These are phyloP conservation scores for Hypoxylon sp. DNA, from an alignment of 2,329 filamentous ascomycete species.

Conservation along the genomic window DNA sequence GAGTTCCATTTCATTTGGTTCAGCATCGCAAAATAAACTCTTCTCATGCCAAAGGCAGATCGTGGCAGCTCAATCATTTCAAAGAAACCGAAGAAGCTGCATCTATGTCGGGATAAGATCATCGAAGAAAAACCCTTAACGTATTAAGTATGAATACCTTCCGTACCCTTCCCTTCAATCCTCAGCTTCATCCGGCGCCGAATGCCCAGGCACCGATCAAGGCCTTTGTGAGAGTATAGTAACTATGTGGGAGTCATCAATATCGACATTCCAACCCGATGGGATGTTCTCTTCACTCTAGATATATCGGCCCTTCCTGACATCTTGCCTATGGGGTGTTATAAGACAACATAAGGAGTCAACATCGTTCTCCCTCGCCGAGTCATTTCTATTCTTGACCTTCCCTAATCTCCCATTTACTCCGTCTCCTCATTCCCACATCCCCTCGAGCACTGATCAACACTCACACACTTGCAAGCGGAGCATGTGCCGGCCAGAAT, in stretches of 20 bases:
- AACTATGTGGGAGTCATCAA: background rate
- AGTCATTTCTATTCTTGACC: background rate
- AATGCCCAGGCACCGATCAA: background rate
- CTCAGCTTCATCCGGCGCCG: background rate
- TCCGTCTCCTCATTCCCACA: conserved; percentile 35
- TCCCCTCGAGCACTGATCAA: conserved; percentile 40
- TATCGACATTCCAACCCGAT: background rate
- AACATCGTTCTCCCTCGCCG: background rate
- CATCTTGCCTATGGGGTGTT: too few species aligned
- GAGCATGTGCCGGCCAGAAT: conserved; percentile 48
- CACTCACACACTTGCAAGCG: conserved; percentile 44
- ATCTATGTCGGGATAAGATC: too few species aligned
- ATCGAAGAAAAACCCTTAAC: too few species aligned
- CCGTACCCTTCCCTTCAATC: too few species aligned
- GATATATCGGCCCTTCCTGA: background rate
- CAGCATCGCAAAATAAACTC: too few species aligned
- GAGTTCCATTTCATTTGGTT: too few species aligned
- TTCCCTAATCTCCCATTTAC: background rate
- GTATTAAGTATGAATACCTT: too few species aligned
- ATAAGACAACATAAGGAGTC: too few species aligned
- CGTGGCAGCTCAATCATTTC: too few species aligned
- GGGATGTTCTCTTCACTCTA: background rate
- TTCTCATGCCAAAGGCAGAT: too few species aligned
- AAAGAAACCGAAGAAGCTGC: too few species aligned
- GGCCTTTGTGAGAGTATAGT: background rate